A percentile compares a stretch with the other conserved stretches of the same genome.
Conservation (phyloP, 345 rosid genomes). For the Kandelia obovata region DNA sequence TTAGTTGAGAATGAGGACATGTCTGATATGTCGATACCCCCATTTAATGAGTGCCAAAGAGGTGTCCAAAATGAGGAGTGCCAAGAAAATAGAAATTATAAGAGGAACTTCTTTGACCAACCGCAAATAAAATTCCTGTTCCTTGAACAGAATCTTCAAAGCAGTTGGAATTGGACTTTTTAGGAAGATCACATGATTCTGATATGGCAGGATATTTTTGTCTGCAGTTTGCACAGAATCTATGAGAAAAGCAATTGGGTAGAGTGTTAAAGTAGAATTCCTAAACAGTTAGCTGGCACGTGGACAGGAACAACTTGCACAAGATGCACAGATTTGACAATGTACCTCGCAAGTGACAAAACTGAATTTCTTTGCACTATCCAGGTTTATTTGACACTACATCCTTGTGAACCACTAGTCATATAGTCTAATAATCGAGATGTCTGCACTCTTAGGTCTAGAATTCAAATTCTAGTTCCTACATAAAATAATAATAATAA, state of each 20-base stretch:
- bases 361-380: conserved; percentile 5
- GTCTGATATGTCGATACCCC: conserved; percentile 33
- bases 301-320: conserved; percentile 51
- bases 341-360: conserved; percentile 29
- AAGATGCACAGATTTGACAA: conserved; percentile 16
- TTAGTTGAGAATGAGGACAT: conserved; percentile 28
- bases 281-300: conserved; percentile 55
- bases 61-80: not conserved
- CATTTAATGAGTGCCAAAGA: not conserved
- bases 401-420: too few relatives aligned
- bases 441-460: too few relatives aligned
- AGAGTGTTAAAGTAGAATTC: conserved; percentile 52
- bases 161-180: conserved; percentile 34
- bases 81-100: conserved; percentile 9
- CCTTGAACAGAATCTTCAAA: conserved; percentile 48
- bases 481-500: too few relatives aligned
- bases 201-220: conserved; percentile 43
- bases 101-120: conserved; percentile 12
- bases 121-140: conserved; percentile 29
- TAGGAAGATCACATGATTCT: conserved; percentile 50
- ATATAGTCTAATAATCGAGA: too few relatives aligned
- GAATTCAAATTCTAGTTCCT: too few relatives aligned
- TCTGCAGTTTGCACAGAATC: conserved; percentile 57
- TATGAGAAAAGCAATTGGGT: conserved; percentile 34
- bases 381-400: too few relatives aligned